Evolutionary conservation across 805 yeast species (phyloP).

Genomic region (Maudiozyma saulgeensis): DNA sequence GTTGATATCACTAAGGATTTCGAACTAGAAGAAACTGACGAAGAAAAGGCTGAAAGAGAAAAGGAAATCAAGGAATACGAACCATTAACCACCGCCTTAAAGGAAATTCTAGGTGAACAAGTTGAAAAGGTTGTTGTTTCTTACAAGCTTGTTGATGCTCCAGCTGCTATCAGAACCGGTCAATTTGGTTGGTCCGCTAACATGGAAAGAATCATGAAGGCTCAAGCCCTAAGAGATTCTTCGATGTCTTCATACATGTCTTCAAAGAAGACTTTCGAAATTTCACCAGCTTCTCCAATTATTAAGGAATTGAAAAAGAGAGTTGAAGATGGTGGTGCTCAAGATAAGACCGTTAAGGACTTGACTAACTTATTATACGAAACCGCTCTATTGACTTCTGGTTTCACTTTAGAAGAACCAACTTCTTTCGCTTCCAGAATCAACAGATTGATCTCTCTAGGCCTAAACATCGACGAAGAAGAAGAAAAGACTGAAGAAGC

Average conservation of each 20-base stretch:
- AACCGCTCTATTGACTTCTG: slow-evolving; percentile 96
- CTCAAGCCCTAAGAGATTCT: slow-evolving; percentile 98
- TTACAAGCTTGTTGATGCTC: slow-evolving; percentile 93
- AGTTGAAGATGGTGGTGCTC: slow-evolving; percentile 95
- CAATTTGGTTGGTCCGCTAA: slow-evolving; percentile 99
- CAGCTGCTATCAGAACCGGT: slow-evolving; percentile 99
- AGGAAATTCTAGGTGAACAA: slow-evolving; percentile 95
- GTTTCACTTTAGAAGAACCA: slow-evolving; percentile 98
- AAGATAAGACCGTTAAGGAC: slow-evolving; percentile 97
- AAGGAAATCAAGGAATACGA: slow-evolving; percentile 86
- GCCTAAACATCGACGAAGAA: slow-evolving; percentile 94
- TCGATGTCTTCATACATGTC: slow-evolving; percentile 99
- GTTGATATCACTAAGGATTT: slow-evolving; percentile 99
- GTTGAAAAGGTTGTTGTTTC: slow-evolving; percentile 99
- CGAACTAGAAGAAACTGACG: slow-evolving; percentile 96
- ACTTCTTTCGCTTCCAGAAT: slow-evolving; percentile 94
- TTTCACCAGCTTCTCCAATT: slow-evolving; percentile 92
- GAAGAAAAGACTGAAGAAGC: slow-evolving; percentile 41
- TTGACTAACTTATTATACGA: slow-evolving; percentile 92
- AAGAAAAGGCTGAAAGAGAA: slow-evolving; percentile 93
- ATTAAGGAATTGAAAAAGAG: slow-evolving; percentile 91
- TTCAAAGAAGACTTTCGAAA: slow-evolving; percentile 97
- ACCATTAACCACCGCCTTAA: slow-evolving; percentile 88
- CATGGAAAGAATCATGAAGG: slow-evolving; percentile 99
- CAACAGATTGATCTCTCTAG: slow-evolving; percentile 95